Evolutionary conservation across 208 protist genomes (phyloP).

Genomic region (Histomonas meleagridis): DNA sequence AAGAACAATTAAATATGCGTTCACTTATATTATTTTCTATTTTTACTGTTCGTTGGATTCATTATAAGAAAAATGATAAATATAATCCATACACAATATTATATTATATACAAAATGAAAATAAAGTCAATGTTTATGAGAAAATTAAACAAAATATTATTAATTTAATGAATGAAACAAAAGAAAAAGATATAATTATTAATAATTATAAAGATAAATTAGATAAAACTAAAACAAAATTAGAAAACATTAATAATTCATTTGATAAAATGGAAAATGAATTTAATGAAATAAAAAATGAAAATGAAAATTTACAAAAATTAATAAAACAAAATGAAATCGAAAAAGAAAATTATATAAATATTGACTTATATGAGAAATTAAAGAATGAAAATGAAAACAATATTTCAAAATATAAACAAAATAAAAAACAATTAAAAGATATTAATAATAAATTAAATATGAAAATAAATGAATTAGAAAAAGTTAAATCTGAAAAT

Average conservation of each 20-base stretch:
- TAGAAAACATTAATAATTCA: background rate
- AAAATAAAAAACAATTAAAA: background rate
- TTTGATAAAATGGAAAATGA: background rate
- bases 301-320: background rate
- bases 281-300: background rate
- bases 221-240: no score
- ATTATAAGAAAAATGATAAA: no score
- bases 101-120: no score
- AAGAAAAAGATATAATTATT: no score
- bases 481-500: background rate
- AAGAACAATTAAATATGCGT: no score
- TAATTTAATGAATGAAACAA: no score
- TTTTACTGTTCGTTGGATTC: no score
- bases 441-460: background rate
- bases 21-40: no score
- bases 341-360: background rate
- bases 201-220: no score
- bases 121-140: no score
- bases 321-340: background rate
- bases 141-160: no score
- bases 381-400: background rate
- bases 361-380: background rate
- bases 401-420: background rate
- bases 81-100: no score
- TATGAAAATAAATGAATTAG: background rate